Conservation (phyloP, 768 basidiomycete species). For the Leccinum disarticulatum region DNA sequence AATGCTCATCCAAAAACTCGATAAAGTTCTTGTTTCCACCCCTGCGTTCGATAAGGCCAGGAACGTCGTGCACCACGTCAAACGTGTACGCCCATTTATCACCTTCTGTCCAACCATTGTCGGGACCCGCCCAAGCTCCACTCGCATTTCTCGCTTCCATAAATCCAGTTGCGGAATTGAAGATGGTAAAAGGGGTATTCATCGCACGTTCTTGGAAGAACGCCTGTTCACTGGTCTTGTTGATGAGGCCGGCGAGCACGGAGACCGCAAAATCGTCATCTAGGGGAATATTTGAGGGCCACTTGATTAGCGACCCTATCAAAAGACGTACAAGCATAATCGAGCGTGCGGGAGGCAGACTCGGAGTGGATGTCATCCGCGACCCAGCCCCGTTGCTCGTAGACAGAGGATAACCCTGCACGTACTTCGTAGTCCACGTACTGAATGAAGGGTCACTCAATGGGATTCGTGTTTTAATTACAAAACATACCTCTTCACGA, state of each 20-base stretch:
- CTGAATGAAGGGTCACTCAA: conserved; percentile 32
- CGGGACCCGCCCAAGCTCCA: conserved; percentile 71
- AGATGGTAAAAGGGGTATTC: conserved; percentile 59
- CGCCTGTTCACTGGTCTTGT: conserved; percentile 47
- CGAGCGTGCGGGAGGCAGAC: conserved; percentile 74
- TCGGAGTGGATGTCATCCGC: conserved; percentile 79
- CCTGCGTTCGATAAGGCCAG: conserved; percentile 56
- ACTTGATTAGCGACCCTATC: not conserved
- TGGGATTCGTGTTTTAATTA: not conserved
- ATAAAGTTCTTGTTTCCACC: conserved; percentile 71
- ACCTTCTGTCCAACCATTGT: conserved; percentile 82
- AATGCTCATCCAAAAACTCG: conserved; percentile 59
- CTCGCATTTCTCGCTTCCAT: conserved; percentile 76
- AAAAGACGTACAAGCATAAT: conserved; percentile 64
- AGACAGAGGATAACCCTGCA: conserved; percentile 73
- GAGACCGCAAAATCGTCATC: conserved; percentile 80
- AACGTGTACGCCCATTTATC: conserved; percentile 78
- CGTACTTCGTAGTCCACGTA: conserved; percentile 79
- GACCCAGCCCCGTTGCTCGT: conserved; percentile 69
- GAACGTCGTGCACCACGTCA: conserved; percentile 71
- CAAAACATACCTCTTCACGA: conserved; percentile 58
- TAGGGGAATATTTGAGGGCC: conserved; percentile 25
- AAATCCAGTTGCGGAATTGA: conserved; percentile 66
- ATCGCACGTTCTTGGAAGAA: conserved; percentile 59
- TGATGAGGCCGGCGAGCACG: conserved; percentile 55